Conservation (phyloP, 192 early-diverging fungal genomes). For the Mortierella hygrophila region DNA sequence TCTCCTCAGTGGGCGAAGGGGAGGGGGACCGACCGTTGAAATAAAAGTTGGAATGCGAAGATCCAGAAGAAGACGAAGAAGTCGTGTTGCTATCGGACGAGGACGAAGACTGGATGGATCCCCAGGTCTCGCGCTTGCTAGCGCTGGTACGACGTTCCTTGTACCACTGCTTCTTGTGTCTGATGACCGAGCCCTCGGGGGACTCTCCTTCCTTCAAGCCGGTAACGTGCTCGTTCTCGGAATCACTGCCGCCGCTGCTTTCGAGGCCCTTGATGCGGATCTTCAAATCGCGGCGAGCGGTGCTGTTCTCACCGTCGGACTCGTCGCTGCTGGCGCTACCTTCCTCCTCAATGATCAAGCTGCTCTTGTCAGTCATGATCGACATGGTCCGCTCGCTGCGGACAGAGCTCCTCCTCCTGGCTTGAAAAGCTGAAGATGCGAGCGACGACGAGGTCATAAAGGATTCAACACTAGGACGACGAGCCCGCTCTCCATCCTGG, state of each 20-base stretch:
- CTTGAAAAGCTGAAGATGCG: not conserved
- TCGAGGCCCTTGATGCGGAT: not conserved
- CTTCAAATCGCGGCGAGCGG: not conserved
- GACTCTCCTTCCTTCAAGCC: not conserved
- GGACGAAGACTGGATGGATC: conserved; percentile 40
- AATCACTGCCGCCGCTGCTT: not conserved
- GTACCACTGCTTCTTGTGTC: conserved; percentile 37
- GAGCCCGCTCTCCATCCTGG: not conserved
- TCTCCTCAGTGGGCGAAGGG: conserved; percentile 45
- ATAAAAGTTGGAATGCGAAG: conserved; percentile 45
- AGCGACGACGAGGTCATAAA: not conserved
- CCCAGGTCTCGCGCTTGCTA: conserved; percentile 32
- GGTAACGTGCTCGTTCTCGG: too few species aligned
- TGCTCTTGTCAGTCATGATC: conserved; percentile 33
- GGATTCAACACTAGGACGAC: conserved; percentile 7
- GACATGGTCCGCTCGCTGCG: conserved; percentile 35
- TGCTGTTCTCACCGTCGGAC: not conserved
- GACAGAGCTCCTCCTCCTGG: not conserved
- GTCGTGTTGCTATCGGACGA: conserved; percentile 26
- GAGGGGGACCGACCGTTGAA: conserved; percentile 51
- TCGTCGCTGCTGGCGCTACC: not conserved
- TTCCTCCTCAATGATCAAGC: not conserved
- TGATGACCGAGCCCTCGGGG: not conserved
- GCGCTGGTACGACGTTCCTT: not conserved
- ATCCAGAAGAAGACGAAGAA: conserved; percentile 30